Evolutionary conservation across 2,329 filamentous ascomycete genomes (phyloP).

Genomic region (Aspergillus ruber): DNA sequence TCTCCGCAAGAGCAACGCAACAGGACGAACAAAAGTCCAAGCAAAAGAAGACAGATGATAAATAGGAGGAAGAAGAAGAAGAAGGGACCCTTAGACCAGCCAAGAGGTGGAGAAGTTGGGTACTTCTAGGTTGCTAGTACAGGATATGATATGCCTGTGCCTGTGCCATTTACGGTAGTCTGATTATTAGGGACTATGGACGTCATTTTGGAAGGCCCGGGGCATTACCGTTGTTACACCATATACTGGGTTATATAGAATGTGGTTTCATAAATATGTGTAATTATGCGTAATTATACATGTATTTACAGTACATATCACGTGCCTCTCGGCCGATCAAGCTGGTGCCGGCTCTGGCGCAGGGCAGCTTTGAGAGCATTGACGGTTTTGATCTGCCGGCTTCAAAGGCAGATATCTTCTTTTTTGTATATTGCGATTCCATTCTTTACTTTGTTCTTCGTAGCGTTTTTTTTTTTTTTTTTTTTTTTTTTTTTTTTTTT

Average conservation of each 20-base stretch:
- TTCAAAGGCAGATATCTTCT: not conserved
- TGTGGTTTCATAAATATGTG: no score
- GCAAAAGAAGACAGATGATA: not conserved
- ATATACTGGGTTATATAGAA: not conserved
- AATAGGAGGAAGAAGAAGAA: not conserved
- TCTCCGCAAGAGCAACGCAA: not conserved
- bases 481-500: no score
- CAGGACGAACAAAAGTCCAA: not conserved
- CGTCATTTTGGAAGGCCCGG: not conserved
- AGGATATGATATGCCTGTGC: not conserved
- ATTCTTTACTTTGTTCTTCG: not conserved
- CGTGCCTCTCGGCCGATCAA: not conserved
- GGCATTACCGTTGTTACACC: not conserved
- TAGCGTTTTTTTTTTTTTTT: not conserved
- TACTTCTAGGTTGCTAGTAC: conserved; percentile 2
- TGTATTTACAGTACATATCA: not conserved
- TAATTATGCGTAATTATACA: not conserved
- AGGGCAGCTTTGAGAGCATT: not conserved
- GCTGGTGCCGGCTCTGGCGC: not conserved
- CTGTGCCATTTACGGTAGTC: not conserved
- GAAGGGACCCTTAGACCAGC: conserved; percentile 9
- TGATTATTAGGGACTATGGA: not conserved
- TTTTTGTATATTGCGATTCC: conserved; percentile 1
- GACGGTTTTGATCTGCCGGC: not conserved
- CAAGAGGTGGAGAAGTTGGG: conserved; percentile 11